Evolutionary conservation across 176 grass and related monocot species (phyloP).

Genomic region (Secale cereale): DNA sequence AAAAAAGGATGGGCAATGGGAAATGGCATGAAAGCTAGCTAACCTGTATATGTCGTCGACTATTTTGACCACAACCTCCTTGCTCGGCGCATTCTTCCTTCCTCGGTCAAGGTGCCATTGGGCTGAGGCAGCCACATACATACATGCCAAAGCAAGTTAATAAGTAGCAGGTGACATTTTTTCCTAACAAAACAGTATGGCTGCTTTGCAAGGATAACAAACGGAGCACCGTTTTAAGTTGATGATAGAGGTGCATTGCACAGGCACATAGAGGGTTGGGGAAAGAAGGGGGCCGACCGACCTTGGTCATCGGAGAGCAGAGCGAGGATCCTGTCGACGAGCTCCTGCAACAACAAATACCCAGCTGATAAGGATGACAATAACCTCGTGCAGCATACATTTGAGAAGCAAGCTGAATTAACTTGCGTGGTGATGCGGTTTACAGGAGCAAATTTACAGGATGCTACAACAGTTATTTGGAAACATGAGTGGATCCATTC

Average conservation of each 20-base stretch:
- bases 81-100: slow-evolving; percentile 36
- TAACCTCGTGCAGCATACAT: no score
- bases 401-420: no score
- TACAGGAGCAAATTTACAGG: no score
- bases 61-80: slow-evolving; percentile 45
- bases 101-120: slow-evolving; percentile 23
- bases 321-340: slow-evolving; percentile 51
- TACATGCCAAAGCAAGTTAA: neutral
- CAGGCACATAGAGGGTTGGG: accelerated
- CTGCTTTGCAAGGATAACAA: no score
- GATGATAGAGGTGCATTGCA: neutral
- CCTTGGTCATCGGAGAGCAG: slow-evolving; percentile 45
- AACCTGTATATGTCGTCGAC: slow-evolving; percentile 62
- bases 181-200: no score
- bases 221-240: neutral
- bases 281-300: neutral
- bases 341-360: slow-evolving; percentile 32
- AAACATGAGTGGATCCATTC: no score
- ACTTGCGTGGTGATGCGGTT: no score
- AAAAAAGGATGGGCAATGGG: neutral
- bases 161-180: neutral
- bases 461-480: no score
- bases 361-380: no score
- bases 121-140: neutral
- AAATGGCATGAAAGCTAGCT: neutral